These are phyloP conservation scores for Debaryomyces coudertii DNA, from an alignment of 1,139 yeast species.

Conservation along the genomic window DNA sequence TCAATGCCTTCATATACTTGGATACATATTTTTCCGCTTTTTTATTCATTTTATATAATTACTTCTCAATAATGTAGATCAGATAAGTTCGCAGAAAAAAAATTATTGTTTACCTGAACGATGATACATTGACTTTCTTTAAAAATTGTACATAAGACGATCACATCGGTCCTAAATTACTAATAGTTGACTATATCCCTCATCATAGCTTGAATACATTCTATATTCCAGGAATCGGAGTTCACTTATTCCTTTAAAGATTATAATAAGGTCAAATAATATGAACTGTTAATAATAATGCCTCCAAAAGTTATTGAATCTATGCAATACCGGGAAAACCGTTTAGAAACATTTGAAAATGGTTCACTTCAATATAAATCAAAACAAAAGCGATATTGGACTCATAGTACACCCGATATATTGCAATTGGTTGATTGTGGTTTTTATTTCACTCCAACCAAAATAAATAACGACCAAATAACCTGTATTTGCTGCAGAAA, in stretches of 20 bases:
- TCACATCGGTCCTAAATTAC: not conserved
- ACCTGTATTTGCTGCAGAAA: constrained; percentile 65
- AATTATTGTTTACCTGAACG: not conserved
- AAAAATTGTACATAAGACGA: not conserved
- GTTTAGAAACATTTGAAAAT: constrained; percentile 14
- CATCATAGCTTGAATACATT: not conserved
- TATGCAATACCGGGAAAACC: constrained; percentile 15
- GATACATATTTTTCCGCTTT: not conserved
- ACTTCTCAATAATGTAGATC: not conserved
- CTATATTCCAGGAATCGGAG: not conserved
- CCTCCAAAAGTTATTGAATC: constrained; percentile 14
- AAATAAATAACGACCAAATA: constrained; percentile 46
- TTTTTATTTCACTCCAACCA: constrained; percentile 66
- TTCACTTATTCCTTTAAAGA: not conserved
- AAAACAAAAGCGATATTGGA: constrained; percentile 22
- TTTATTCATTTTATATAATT: constrained; percentile 1
- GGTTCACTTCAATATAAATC: constrained; percentile 16
- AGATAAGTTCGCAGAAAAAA: constrained; percentile 2
- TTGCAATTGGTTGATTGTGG: constrained; percentile 58
- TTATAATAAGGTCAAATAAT: not conserved
- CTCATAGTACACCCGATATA: constrained; percentile 18
- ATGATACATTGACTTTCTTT: not conserved
- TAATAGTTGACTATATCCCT: not conserved
- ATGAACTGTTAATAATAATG: constrained; percentile 11
- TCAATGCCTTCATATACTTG: not conserved